Evolutionary conservation across 495 filamentous ascomycete genomes (phyloP), one percentile per base, ranked within the genome.

Genomic region (Neurospora sp.): DNA sequence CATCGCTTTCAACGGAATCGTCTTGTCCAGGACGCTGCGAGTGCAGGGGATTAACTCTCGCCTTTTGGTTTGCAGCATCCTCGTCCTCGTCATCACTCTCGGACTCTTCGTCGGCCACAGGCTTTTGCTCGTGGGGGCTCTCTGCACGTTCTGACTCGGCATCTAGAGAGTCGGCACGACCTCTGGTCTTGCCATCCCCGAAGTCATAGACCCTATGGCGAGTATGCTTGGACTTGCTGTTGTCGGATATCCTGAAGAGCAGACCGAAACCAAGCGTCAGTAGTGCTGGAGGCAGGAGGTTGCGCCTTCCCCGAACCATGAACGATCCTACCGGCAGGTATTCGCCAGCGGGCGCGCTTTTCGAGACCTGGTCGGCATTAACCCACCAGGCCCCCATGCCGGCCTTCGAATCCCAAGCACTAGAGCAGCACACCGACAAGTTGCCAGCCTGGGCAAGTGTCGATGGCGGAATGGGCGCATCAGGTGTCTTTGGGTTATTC

Each of bases 331-430:
- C 83, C 6, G 88, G 86, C 14, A 98, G 79, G 72, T 92, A 93
- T 71, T 94, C 96, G n/a, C 94, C 95, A 2, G 86, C 87, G 0
- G 88, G 84, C 0, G 90, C 89, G 48, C 87, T 91, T 82, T 98
- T 98, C 3, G 92, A 91, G 0, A 98, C 93, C 78, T 98, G 94
- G 72, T 93, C 89, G 14, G 91, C 90, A 69, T 90, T 87, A 0
- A 94, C 94, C 96, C 96, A 99, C 89, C 92, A 99, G 16, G 95
- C 94, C 8, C 91, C 89, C 94, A 98, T 96, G 11, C 92, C 89
- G 6, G 94, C 94, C 82, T 98, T 99, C 0, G 92, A 94, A 69
- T 98, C 96, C 96, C 96, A 99, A 2, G 94, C 94, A 68, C 81
- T 90, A 1, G 94, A 97, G 40, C 92, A 92, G 68, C 91, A 89